Evolutionary conservation across 495 filamentous ascomycete genomes (phyloP).

Genomic region (Schizothecium vesticola): DNA sequence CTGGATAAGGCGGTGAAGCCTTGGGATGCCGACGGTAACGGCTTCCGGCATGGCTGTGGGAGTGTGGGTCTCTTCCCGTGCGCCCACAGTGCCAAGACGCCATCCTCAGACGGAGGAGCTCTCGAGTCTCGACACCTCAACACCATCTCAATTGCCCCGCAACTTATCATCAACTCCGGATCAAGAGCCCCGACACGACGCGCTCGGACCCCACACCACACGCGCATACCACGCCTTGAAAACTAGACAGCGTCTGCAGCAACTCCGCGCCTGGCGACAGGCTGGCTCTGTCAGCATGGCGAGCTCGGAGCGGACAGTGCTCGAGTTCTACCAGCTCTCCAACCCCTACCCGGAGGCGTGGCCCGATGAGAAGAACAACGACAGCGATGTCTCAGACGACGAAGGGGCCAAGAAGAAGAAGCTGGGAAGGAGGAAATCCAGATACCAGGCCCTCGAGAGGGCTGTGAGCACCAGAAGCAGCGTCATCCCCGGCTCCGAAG

Average conservation of each 20-base stretch:
- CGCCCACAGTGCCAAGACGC: slow-evolving; percentile 1
- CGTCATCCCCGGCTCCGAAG: slow-evolving; percentile 62
- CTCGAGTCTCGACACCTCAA: neutral
- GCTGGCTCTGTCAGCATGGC: slow-evolving; percentile 6
- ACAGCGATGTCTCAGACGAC: slow-evolving; percentile 62
- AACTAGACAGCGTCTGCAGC: neutral
- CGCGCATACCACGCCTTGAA: neutral
- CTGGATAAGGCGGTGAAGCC: neutral
- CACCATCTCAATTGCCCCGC: slow-evolving; percentile 2
- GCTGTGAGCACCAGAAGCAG: slow-evolving; percentile 61
- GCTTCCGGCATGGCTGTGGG: neutral
- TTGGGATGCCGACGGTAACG: neutral
- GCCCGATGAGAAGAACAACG: slow-evolving; percentile 73
- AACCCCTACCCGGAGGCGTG: slow-evolving; percentile 77
- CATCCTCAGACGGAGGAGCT: slow-evolving; percentile 1
- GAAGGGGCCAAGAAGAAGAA: slow-evolving; percentile 47
- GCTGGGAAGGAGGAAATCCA: slow-evolving; percentile 61
- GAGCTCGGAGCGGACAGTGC: slow-evolving; percentile 67
- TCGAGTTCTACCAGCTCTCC: slow-evolving; percentile 83
- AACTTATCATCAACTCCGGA: neutral
- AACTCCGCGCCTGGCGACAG: neutral
- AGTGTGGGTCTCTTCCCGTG: neutral
- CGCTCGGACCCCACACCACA: neutral
- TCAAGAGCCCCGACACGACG: neutral
- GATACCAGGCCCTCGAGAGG: slow-evolving; percentile 78